Base-by-base conservation (phyloP, 2,329 filamentous ascomycete species). In the Calonectria naviculata region DNA sequence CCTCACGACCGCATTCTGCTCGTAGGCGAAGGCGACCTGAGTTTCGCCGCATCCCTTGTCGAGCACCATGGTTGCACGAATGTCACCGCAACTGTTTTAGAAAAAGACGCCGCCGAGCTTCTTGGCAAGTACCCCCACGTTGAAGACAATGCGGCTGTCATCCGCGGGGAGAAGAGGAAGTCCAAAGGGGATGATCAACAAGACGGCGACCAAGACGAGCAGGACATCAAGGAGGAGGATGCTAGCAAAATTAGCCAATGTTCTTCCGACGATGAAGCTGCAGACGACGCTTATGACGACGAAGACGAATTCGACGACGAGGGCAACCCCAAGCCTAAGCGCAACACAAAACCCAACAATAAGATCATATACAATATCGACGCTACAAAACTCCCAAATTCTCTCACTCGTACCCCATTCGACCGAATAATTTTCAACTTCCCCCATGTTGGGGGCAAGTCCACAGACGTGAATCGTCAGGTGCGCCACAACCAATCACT, bases 391-490 rank as follows among this genome's bases (percentile, higher is more conserved):
- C 87, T 93, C 80, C 86, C 86, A 31, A 81, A 86, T 36, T 77
- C 79, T n/a, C 88, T 87, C 77, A 74, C 78, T 72, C 81, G 80
- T 46, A 82, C 83, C 31, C 75, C 80, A 71, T 95, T 93, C 87
- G 92, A 97, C 82, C 89, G 91, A 68, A 92, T 98, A 73, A 88
- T 96, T 75, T 99, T 98, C 90, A 98, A 98, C 87, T 99, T 99
- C 83, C 97, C 97, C 41, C 97, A 99, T 85, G 93, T 97, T 4
- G 97, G 97, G 74, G 97, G 97, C 54, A 92, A 97, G 78, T 93
- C 91, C 74, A 98, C 93, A 76, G 95, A 98, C 85, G 93, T 98
- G 67, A 98, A 98, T 85, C 89, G 97, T 41, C 97, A 99, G 84
- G 95, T 98, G 17, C 92, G 97, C 68, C 91, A 94, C 82, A 98